Conservation (phyloP, 208 protist species). For the Leishmania braziliensis region DNA sequence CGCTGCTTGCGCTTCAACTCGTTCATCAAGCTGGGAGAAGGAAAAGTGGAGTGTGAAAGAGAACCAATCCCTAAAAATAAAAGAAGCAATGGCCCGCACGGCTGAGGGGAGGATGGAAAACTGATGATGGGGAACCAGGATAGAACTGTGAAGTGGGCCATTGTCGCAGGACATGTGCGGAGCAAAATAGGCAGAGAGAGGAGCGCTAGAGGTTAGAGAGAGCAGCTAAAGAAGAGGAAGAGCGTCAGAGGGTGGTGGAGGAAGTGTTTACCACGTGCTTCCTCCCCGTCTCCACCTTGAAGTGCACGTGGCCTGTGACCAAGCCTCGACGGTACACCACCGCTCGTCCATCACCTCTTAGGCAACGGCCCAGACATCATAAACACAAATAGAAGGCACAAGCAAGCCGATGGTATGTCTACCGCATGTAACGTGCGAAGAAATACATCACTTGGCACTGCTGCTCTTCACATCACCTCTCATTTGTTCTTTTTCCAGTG, state of each 20-base stretch:
- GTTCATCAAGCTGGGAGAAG: conserved; percentile 4
- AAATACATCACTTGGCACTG: not conserved
- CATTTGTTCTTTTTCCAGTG: not conserved
- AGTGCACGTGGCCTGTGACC: not conserved
- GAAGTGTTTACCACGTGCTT: no score
- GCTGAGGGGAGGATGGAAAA: not conserved
- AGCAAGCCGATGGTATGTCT: not conserved
- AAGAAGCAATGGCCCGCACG: not conserved
- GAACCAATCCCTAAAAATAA: not conserved
- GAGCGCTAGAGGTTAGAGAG: not conserved
- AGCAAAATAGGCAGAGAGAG: not conserved
- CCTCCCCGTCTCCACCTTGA: not conserved
- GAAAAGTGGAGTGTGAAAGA: not conserved
- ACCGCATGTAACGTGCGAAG: no score
- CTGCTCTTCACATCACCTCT: not conserved
- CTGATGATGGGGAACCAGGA: not conserved
- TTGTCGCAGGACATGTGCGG: not conserved
- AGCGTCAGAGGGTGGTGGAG: not conserved
- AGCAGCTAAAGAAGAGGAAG: not conserved
- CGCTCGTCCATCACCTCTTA: not conserved
- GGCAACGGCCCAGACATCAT: not conserved
- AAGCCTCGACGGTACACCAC: not conserved
- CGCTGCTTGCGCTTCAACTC: conserved; percentile 14
- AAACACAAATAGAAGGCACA: not conserved
- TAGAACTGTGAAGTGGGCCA: not conserved